A percentile compares a stretch with the other conserved stretches of the same genome.
Conservation (phyloP, 2,329 filamentous ascomycete genomes). For the Ophioceras dolichostomum region DNA sequence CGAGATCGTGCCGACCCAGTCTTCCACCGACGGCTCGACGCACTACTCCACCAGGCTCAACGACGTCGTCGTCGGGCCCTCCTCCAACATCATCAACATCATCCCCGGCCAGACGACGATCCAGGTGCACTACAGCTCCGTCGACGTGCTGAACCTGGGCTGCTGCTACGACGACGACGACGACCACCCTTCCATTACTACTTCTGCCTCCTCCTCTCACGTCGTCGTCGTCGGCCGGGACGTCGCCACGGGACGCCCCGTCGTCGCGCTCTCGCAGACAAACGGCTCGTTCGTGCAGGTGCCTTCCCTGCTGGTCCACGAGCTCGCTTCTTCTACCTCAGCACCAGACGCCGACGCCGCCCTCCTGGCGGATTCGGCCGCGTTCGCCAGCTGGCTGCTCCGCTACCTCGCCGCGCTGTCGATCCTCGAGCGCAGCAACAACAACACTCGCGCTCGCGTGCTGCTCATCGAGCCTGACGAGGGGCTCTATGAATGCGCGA, state of each 20-base stretch:
- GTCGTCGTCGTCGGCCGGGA: conserved; percentile 21
- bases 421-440: conserved; percentile 5
- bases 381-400: conserved; percentile 12
- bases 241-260: conserved; percentile 4
- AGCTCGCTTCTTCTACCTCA: conserved; percentile 5
- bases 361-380: conserved; percentile 5
- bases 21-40: not conserved
- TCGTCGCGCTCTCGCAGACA: conserved; percentile 15
- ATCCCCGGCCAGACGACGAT: conserved; percentile 6
- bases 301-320: conserved; percentile 7
- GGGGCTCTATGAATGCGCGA: conserved; percentile 14
- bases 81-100: not conserved
- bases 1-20: conserved; percentile 11
- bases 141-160: conserved; percentile 14
- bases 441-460: conserved; percentile 9
- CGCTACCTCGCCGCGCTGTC: conserved; percentile 12
- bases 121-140: conserved; percentile 24
- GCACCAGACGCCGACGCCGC: too few relatives aligned
- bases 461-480: conserved; percentile 22
- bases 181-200: too few relatives aligned
- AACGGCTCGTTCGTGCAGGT: conserved; percentile 22
- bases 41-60: not conserved
- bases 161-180: not conserved
- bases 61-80: not conserved
- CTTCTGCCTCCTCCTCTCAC: conserved; percentile 8